Evolutionary conservation across 371 early-diverging fungal genomes (phyloP).

Genomic region (Haplosporangium sp.): DNA sequence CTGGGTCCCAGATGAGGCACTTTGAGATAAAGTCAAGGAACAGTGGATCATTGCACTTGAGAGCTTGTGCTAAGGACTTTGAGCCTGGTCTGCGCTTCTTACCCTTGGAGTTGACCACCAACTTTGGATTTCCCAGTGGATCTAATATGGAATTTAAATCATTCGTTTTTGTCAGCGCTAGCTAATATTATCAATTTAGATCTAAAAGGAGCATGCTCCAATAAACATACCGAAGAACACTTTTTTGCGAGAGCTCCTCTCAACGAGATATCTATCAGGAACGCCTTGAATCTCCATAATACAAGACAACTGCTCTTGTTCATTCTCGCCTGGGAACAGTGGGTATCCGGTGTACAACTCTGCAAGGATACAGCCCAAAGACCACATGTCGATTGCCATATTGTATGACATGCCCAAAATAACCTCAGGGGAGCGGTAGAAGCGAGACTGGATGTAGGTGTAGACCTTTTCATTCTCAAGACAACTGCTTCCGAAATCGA

Average conservation of each 20-base stretch:
- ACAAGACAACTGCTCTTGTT: conserved; percentile 93
- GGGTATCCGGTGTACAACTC: conserved; percentile 96
- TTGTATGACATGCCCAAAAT: conserved; percentile 91
- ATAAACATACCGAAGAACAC: conserved; percentile 84
- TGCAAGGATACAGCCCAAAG: conserved; percentile 97
- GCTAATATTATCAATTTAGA: too few species aligned
- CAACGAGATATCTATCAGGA: conserved; percentile 82
- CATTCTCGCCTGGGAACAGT: conserved; percentile 97
- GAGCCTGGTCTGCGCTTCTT: conserved; percentile 85
- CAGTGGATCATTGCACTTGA: conserved; percentile 76
- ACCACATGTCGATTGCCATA: conserved; percentile 99
- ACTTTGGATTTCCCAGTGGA: conserved; percentile 74
- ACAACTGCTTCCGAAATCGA: conserved; percentile 98
- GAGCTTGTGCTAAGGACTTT: conserved; percentile 77
- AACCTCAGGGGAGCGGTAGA: conserved; percentile 98
- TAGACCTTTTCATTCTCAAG: conserved; percentile 90
- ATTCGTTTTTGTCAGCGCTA: too few species aligned
- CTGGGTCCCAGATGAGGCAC: conserved; percentile 94
- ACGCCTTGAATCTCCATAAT: conserved; percentile 94
- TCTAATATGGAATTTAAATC: conserved; percentile 56
- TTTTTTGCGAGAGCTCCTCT: conserved; percentile 80
- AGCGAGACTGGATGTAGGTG: conserved; percentile 98
- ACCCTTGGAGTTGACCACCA: conserved; percentile 89
- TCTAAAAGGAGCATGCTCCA: too few species aligned
- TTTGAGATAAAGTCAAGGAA: conserved; percentile 89